Evolutionary conservation across 2,329 filamentous ascomycete genomes (phyloP).

Genomic region (Cladophialophora exuberans): DNA sequence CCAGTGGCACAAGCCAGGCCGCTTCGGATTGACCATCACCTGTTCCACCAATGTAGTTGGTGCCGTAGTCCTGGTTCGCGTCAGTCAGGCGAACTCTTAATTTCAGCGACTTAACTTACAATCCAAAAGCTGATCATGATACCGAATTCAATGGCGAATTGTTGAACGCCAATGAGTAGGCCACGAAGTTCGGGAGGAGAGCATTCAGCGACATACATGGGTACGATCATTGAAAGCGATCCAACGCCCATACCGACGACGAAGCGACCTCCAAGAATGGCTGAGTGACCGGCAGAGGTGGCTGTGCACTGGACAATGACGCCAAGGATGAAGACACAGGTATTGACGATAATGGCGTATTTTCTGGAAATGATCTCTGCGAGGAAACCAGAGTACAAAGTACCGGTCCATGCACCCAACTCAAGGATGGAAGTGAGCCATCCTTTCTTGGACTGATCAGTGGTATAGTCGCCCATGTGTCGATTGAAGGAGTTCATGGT

Average conservation of each 20-base stretch:
- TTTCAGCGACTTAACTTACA: constrained; percentile 16
- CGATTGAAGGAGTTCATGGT: constrained; percentile 36
- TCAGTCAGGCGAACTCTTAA: constrained; percentile 19
- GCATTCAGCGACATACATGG: constrained; percentile 41
- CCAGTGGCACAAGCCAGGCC: constrained; percentile 73
- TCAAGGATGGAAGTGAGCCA: constrained; percentile 47
- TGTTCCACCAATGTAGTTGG: constrained; percentile 68
- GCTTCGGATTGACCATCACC: constrained; percentile 62
- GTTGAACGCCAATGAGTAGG: constrained; percentile 46
- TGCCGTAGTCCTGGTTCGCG: constrained; percentile 43
- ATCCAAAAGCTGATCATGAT: constrained; percentile 50
- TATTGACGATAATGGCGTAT: constrained; percentile 39
- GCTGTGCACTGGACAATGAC: constrained; percentile 53
- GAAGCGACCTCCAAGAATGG: constrained; percentile 45
- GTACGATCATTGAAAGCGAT: constrained; percentile 46
- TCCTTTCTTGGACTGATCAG: constrained; percentile 36
- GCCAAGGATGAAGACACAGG: constrained; percentile 42
- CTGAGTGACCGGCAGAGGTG: constrained; percentile 37
- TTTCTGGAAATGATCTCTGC: constrained; percentile 43
- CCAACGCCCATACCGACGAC: constrained; percentile 49
- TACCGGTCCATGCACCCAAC: constrained; percentile 44
- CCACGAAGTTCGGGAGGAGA: constrained; percentile 49
- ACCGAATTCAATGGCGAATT: constrained; percentile 49
- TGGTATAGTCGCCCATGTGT: constrained; percentile 33
- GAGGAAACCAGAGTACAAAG: constrained; percentile 42